phyloP scores from a whole-genome alignment of 169 alveolate genomes.

The Ichthyophthirius multifiliis region DNA sequence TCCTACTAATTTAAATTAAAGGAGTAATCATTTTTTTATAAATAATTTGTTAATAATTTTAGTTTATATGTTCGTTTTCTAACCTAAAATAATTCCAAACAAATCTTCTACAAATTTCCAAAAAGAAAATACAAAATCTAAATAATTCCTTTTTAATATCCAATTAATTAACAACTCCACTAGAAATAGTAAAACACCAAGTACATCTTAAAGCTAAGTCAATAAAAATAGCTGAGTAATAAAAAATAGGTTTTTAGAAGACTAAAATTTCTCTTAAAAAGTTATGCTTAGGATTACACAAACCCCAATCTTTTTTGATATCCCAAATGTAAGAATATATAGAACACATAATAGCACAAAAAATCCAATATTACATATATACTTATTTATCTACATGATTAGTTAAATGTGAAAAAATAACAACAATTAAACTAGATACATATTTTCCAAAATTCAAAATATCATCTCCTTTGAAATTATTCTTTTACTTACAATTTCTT shows the following conservation, averaged over 20 bases:
- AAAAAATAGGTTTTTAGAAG: constrained; percentile 20
- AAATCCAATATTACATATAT: background rate
- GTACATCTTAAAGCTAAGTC: constrained; percentile 24
- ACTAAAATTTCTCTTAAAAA: constrained; percentile 19
- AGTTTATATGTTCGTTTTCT: constrained; percentile 55
- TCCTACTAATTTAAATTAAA: too few species aligned
- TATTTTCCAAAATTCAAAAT: constrained; percentile 2
- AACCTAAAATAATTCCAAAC: constrained; percentile 30
- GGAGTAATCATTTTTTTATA: too few species aligned
- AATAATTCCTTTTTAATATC: constrained; percentile 23
- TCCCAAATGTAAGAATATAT: constrained; percentile 28
- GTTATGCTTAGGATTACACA: background rate
- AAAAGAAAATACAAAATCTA: constrained; percentile 11
- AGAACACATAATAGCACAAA: constrained; percentile 13
- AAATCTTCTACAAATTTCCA: constrained; percentile 40
- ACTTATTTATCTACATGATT: background rate
- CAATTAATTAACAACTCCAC: background rate
- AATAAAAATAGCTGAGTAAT: constrained; percentile 8
- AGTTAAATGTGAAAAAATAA: background rate
- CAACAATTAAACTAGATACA: background rate
- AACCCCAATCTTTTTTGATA: constrained; percentile 28
- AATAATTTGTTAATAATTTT: constrained; percentile 39
- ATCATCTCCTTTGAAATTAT: background rate
- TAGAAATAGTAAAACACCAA: constrained; percentile 36
- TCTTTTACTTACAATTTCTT: background rate